Base-by-base conservation (phyloP, 441 rosid species). In the Corymbia citriodora region DNA sequence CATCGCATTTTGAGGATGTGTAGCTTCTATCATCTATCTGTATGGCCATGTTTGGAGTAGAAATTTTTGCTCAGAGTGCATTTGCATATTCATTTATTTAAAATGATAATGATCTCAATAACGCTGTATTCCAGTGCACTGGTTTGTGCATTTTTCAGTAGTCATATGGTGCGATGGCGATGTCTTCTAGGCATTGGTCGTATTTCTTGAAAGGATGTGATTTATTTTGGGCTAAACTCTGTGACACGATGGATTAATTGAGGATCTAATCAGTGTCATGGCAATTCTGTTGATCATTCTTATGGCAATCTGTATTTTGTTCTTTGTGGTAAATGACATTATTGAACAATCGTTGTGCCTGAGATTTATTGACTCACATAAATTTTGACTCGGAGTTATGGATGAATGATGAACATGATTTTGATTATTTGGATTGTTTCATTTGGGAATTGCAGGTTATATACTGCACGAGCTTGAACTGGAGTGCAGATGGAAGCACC, bases 401-500 rank as follows among this genome's bases (percentile, higher is more conserved):
- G 48, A 40, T 45, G n/a, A 23, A 79, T 40, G 52, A 79, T 79
- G 85, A 79, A 40, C 52, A 12, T 45, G 8, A 40, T 79, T 79
- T 79, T 79, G 85, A 79, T 79, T 21, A 79, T 79, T 79, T 79
- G 52, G 85, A 2, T 79, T 12, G 85, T 74, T 40, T 0, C n/a
- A 79, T 45, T 40, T 7, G 85, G 85, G 8, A 74, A 87, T 33
- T 87, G 63, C 50, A 88, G 90, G 90, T 88, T 52, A 88, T 88
- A 88, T 88, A 88, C 86, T 88, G 90, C 52, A 88, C 90, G 59
- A 70, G 90, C 85, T 70, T 88, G 90, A 52, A 72, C 87, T 88
- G 90, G 90, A 88, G 90, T 70, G 90, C 83, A 55, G 90, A 88
- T 88, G 90, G 86, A 70, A 88, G 90, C 87, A 70, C 86, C 40